A percentile compares a stretch with the other conserved stretches of the same genome.
Conservation (phyloP, 805 yeast genomes). For the Kluyveromyces dobzhanskii region DNA sequence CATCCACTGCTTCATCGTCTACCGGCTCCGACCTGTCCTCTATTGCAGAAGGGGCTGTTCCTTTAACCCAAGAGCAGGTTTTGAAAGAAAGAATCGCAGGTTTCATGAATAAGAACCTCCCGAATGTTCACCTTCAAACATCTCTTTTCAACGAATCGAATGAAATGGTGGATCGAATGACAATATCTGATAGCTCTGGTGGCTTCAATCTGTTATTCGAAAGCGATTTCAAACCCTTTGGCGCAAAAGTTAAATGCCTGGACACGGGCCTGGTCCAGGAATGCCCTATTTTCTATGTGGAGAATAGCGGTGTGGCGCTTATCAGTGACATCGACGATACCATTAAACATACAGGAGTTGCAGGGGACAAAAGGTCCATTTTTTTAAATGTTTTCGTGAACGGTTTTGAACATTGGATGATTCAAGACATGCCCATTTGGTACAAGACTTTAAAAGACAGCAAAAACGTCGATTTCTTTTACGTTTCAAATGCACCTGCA, state of each 20-base stretch:
- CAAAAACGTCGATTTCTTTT: constrained; percentile 58
- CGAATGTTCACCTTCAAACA: constrained; percentile 39
- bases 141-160: constrained; percentile 49
- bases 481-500: constrained; percentile 94
- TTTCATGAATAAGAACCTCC: constrained; percentile 60
- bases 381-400: constrained; percentile 70
- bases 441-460: constrained; percentile 41
- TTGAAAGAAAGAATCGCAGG: constrained; percentile 60
- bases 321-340: constrained; percentile 96
- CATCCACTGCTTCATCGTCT: constrained; percentile 12
- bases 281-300: constrained; percentile 11
- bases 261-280: neutral
- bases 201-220: constrained; percentile 46
- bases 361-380: constrained; percentile 77
- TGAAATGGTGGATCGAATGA: constrained; percentile 25
- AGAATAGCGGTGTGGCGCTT: constrained; percentile 49
- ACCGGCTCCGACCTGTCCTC: constrained; percentile 5
- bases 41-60: constrained; percentile 2
- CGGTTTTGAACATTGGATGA: constrained; percentile 55
- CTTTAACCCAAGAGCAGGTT: constrained; percentile 22
- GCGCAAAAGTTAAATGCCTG: constrained; percentile 9
- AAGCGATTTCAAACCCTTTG: constrained; percentile 49
- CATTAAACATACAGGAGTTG: constrained; percentile 79
- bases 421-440: constrained; percentile 72
- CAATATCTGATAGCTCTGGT: constrained; percentile 58